Evolutionary conservation across 345 rosid genomes (phyloP).

Genomic region (Pistacia atlantica): DNA sequence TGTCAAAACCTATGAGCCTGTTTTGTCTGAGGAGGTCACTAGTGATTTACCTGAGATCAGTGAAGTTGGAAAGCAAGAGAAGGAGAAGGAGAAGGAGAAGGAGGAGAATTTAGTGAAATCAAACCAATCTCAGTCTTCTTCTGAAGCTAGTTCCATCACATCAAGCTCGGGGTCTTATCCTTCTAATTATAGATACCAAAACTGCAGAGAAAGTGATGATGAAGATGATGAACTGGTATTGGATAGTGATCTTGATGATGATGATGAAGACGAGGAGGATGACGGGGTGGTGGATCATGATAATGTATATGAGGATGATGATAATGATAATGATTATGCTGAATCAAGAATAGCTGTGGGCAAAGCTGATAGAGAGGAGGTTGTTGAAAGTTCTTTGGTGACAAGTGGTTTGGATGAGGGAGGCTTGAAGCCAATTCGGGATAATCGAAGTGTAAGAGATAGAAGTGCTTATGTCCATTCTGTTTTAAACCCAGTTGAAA

Average conservation of each 20-base stretch:
- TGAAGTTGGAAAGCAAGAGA: slow-evolving; percentile 25
- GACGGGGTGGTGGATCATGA: slow-evolving; percentile 33
- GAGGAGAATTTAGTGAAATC: slow-evolving; percentile 26
- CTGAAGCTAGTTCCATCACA: slow-evolving; percentile 47
- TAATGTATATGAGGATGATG: slow-evolving; percentile 32
- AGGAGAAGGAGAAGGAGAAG: slow-evolving; percentile 16
- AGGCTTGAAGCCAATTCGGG: slow-evolving; percentile 30
- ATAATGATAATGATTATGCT: slow-evolving; percentile 15
- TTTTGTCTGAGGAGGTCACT: slow-evolving; percentile 41
- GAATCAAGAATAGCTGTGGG: slow-evolving; percentile 14
- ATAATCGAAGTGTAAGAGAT: slow-evolving; percentile 41
- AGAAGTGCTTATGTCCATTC: slow-evolving; percentile 56
- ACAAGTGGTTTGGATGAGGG: slow-evolving; percentile 18
- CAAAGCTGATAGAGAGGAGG: slow-evolving; percentile 26
- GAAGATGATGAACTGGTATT: slow-evolving; percentile 47
- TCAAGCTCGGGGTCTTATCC: slow-evolving; percentile 64
- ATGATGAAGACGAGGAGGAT: slow-evolving; percentile 18
- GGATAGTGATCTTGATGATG: slow-evolving; percentile 53
- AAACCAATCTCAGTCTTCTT: slow-evolving; percentile 43
- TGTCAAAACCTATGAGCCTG: slow-evolving; percentile 66
- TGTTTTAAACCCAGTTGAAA: slow-evolving; percentile 87
- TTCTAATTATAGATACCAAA: slow-evolving; percentile 62
- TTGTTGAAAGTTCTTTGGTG: slow-evolving; percentile 20
- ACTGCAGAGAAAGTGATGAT: slow-evolving; percentile 74
- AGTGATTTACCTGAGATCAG: slow-evolving; percentile 33